These are phyloP conservation scores for Gentiana dahurica DNA, from an alignment of 257 asterid genomes.

Conservation along the genomic window DNA sequence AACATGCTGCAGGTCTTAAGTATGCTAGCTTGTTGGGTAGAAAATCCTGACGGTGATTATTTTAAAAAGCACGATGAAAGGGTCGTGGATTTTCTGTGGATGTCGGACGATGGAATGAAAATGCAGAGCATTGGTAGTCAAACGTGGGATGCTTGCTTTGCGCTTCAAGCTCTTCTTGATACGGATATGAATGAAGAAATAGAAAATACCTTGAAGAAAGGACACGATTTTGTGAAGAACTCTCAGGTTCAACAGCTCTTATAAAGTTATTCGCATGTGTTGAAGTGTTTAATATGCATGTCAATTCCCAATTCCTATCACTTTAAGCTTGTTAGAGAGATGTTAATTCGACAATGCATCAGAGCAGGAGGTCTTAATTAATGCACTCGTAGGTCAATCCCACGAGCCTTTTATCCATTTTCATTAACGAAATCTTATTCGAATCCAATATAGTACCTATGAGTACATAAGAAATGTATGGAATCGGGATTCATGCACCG, in stretches of 20 bases:
- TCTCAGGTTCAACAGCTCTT: constrained; percentile 43
- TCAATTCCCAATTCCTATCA: too few relatives aligned
- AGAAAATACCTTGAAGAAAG: constrained; percentile 47
- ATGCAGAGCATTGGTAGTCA: constrained; percentile 77
- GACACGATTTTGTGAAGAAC: constrained; percentile 54
- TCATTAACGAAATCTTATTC: too few relatives aligned
- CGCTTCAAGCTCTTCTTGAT: constrained; percentile 62
- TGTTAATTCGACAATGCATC: too few relatives aligned
- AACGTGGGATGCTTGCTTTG: constrained; percentile 73
- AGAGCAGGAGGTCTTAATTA: too few relatives aligned
- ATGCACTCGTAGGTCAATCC: too few relatives aligned
- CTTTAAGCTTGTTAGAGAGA: too few relatives aligned
- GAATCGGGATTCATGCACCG: too few relatives aligned
- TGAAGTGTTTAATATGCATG: too few relatives aligned
- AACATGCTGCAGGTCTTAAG: not conserved
- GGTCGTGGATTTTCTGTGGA: constrained; percentile 28
- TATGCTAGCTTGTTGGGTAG: constrained; percentile 26
- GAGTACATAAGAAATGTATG: too few relatives aligned
- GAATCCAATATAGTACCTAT: too few relatives aligned
- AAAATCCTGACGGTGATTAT: constrained; percentile 25
- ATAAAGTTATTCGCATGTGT: too few relatives aligned
- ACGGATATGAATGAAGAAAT: constrained; percentile 46
- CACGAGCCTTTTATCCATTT: too few relatives aligned
- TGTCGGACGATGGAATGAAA: constrained; percentile 40
- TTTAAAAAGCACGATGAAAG: constrained; percentile 24